phyloP scores from a whole-genome alignment of 2,329 filamentous ascomycete genomes.

The Aspergillus neoniger region DNA sequence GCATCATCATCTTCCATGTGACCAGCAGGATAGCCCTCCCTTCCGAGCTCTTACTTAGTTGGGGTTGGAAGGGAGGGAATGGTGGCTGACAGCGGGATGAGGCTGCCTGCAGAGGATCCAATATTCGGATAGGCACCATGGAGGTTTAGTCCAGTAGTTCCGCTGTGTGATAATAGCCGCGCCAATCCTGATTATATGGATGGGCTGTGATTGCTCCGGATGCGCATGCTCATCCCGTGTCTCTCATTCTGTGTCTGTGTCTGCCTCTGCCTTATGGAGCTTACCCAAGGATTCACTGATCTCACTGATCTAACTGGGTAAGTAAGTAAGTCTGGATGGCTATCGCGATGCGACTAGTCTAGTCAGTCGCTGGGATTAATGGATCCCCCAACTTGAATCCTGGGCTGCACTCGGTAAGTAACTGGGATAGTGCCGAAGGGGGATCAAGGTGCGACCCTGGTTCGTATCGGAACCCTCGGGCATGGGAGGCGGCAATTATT shows the following conservation, averaged over 20 bases:
- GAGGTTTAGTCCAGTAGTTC: background rate
- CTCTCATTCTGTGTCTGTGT: no score
- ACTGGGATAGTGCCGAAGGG: slow-evolving; percentile 15
- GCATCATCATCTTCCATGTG: slow-evolving; percentile 12
- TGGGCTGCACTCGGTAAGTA: background rate
- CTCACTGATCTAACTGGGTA: background rate
- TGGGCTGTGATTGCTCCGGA: slow-evolving; percentile 8
- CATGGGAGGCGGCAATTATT: slow-evolving; percentile 18
- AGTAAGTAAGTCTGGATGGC: background rate
- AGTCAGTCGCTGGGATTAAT: background rate
- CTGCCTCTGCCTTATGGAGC: background rate
- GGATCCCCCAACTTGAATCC: slow-evolving; percentile 6
- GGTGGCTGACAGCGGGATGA: slow-evolving; percentile 9
- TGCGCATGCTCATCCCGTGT: background rate
- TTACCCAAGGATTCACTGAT: background rate
- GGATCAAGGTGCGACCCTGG: slow-evolving; percentile 12
- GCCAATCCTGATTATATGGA: slow-evolving; percentile 1
- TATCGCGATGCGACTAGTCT: background rate
- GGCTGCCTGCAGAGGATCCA: slow-evolving; percentile 9
- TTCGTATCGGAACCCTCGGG: slow-evolving; percentile 13
- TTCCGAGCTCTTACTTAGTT: slow-evolving; percentile 13
- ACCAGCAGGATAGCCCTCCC: slow-evolving; percentile 7
- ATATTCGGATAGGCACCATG: slow-evolving; percentile 2
- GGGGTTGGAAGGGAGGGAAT: slow-evolving; percentile 4
- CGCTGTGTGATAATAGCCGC: background rate